These are phyloP conservation scores for Aspergillus flavus DNA, from an alignment of 2,329 filamentous ascomycete genomes.

Conservation along the genomic window DNA sequence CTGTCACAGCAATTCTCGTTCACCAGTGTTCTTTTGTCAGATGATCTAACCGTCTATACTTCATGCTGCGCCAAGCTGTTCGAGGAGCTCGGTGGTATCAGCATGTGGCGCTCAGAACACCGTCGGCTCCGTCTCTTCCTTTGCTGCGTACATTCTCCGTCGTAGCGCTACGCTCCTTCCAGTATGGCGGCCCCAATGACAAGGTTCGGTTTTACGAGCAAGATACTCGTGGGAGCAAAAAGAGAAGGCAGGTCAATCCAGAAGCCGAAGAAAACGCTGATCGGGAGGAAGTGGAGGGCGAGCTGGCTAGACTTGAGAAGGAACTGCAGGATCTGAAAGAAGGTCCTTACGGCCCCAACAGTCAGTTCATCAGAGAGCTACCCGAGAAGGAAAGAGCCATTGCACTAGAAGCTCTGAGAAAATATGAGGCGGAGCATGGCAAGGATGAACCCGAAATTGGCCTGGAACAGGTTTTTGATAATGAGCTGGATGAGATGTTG, in stretches of 20 bases:
- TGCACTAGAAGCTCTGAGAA: slow-evolving; percentile 45
- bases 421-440: slow-evolving; percentile 43
- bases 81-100: slow-evolving; percentile 48
- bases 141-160: slow-evolving; percentile 35
- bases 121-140: slow-evolving; percentile 28
- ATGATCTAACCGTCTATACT: slow-evolving; percentile 39
- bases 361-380: slow-evolving; percentile 46
- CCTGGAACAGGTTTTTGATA: slow-evolving; percentile 43
- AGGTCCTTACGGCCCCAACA: slow-evolving; percentile 47
- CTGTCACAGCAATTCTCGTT: slow-evolving; percentile 11
- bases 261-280: slow-evolving; percentile 44
- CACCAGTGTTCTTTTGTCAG: slow-evolving; percentile 15
- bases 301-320: slow-evolving; percentile 43
- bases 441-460: slow-evolving; percentile 26
- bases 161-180: slow-evolving; percentile 31
- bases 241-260: slow-evolving; percentile 39
- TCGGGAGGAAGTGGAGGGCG: slow-evolving; percentile 37
- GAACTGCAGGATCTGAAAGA: slow-evolving; percentile 44
- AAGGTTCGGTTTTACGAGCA: slow-evolving; percentile 50
- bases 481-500: slow-evolving; percentile 45
- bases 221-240: slow-evolving; percentile 38
- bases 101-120: slow-evolving; percentile 40
- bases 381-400: slow-evolving; percentile 45
- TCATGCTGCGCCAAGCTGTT: slow-evolving; percentile 49
- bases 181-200: slow-evolving; percentile 42